Evolutionary conservation across 345 rosid species (phyloP).

Genomic region (Aegle marmelos): DNA sequence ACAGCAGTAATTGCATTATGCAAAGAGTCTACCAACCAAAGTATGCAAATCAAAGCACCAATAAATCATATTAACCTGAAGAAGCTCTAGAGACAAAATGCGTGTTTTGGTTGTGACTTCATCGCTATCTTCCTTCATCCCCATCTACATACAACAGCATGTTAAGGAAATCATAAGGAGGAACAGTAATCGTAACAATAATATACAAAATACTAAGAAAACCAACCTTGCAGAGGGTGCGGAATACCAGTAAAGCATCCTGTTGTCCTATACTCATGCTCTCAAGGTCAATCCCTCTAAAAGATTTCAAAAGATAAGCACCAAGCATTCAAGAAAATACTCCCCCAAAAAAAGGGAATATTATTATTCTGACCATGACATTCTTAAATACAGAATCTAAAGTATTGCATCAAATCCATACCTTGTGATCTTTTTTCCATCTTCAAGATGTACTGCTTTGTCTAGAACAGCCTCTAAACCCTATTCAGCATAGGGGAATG

Average conservation of each 20-base stretch:
- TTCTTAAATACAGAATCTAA: neutral
- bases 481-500: conserved; percentile 32
- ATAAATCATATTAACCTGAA: conserved; percentile 60
- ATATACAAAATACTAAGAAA: conserved; percentile 14
- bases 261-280: conserved; percentile 92
- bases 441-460: conserved; percentile 94
- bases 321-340: conserved; percentile 3
- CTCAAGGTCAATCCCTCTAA: conserved; percentile 90
- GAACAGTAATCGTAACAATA: conserved; percentile 23
- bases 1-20: neutral
- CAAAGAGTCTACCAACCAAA: conserved; percentile 6
- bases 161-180: conserved; percentile 17
- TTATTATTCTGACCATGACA: conserved; percentile 12
- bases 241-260: conserved; percentile 92
- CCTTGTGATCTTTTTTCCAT: conserved; percentile 89
- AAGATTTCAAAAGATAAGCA: conserved; percentile 10
- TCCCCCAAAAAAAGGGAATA: neutral
- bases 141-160: conserved; percentile 58
- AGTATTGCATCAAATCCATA: conserved; percentile 27
- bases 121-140: conserved; percentile 97
- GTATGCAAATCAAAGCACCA: neutral
- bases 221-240: conserved; percentile 97
- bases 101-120: conserved; percentile 92
- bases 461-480: conserved; percentile 98
- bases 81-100: conserved; percentile 93